A percentile compares a stretch with the other conserved stretches of the same genome.
phyloP scores from a whole-genome alignment of 2,329 filamentous ascomycete species.

The Macroventuria anomochaeta region DNA sequence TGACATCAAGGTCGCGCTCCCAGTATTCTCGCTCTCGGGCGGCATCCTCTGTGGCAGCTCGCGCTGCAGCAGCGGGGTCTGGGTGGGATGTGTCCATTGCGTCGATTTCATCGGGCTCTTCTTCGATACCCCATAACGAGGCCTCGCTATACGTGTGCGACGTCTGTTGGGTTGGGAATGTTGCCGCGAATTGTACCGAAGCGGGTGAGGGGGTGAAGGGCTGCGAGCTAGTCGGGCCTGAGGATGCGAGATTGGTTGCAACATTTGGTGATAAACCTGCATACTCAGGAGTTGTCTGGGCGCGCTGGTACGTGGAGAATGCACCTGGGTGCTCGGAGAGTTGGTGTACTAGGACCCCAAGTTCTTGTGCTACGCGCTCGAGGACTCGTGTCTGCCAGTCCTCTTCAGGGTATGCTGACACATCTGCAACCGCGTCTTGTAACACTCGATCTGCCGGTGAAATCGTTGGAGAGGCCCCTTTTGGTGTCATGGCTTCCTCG shows the following conservation, averaged over 20 bases:
- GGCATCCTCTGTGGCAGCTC: slow-evolving; percentile 39
- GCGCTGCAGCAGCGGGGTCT: slow-evolving; percentile 21
- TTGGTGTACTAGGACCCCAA: slow-evolving; percentile 82
- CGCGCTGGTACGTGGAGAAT: slow-evolving; percentile 78
- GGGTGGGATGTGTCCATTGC: slow-evolving; percentile 55
- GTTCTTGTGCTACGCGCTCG: slow-evolving; percentile 83
- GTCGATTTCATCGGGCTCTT: slow-evolving; percentile 56
- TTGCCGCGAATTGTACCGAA: slow-evolving; percentile 59
- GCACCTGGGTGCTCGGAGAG: slow-evolving; percentile 86
- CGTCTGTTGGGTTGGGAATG: slow-evolving; percentile 45
- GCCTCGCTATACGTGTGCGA: slow-evolving; percentile 55
- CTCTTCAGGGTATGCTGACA: slow-evolving; percentile 45
- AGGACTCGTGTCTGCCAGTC: slow-evolving; percentile 79
- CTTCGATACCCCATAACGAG: slow-evolving; percentile 71
- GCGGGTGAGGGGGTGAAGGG: slow-evolving; percentile 35
- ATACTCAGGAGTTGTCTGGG: slow-evolving; percentile 69
- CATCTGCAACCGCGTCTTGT: slow-evolving; percentile 33
- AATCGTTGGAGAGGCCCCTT: slow-evolving; percentile 28
- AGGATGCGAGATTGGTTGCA: slow-evolving; percentile 32
- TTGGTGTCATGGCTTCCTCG: slow-evolving; percentile 41
- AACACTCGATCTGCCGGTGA: slow-evolving; percentile 28
- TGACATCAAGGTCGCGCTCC: slow-evolving; percentile 90
- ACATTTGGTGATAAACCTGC: slow-evolving; percentile 69
- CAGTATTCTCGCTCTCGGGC: slow-evolving; percentile 75
- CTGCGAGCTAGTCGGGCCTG: slow-evolving; percentile 37